Evolutionary conservation across 768 basidiomycete species (phyloP).

Genomic region (Xerocomellus amylosporus): DNA sequence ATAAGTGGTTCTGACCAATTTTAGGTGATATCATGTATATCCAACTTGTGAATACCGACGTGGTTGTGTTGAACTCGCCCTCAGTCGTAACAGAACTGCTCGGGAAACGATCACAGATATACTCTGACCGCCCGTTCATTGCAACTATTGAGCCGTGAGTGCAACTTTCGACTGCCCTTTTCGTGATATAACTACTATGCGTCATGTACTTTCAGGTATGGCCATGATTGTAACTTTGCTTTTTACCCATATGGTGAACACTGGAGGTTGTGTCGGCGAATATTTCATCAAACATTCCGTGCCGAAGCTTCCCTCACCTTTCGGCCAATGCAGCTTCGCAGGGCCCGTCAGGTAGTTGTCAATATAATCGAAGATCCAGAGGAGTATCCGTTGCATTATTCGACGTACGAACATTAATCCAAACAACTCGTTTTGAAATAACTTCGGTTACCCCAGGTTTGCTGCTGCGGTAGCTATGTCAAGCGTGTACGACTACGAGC

Average conservation of each 20-base stretch:
- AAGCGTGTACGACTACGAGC: slow-evolving; percentile 15
- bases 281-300: slow-evolving; percentile 19
- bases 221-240: neutral
- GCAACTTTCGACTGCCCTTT: neutral
- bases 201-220: slow-evolving; percentile 1
- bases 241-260: neutral
- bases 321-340: slow-evolving; percentile 15
- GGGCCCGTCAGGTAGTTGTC: slow-evolving; percentile 7
- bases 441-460: slow-evolving; percentile 17
- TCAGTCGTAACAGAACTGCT: neutral
- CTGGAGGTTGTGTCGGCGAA: slow-evolving; percentile 16
- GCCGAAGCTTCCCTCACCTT: slow-evolving; percentile 1
- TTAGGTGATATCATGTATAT: slow-evolving; percentile 10
- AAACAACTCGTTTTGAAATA: neutral
- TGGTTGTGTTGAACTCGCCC: slow-evolving; percentile 9
- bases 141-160: slow-evolving; percentile 5
- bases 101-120: slow-evolving; percentile 14
- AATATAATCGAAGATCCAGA: slow-evolving; percentile 11
- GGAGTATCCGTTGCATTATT: neutral
- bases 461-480: slow-evolving; percentile 30
- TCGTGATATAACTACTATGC: neutral
- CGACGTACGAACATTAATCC: neutral
- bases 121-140: slow-evolving; percentile 13
- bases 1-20: neutral
- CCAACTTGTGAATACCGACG: slow-evolving; percentile 1